Evolutionary conservation across 331 rosid species (phyloP).

Genomic region (Quercus lobata): DNA sequence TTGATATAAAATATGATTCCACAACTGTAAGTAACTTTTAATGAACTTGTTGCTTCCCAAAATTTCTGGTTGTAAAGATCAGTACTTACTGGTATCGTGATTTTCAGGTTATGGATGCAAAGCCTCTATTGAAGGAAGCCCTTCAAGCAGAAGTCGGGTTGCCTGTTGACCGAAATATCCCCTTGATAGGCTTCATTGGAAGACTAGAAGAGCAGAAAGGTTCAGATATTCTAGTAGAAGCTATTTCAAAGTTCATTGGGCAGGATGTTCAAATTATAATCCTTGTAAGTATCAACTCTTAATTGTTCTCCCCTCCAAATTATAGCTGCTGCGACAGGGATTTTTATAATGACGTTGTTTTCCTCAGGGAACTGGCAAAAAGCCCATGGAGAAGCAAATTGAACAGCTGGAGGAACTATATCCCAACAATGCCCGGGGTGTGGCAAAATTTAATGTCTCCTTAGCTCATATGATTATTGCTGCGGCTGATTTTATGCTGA

Average conservation of each 20-base stretch:
- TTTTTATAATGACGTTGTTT: background rate
- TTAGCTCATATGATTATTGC: constrained; percentile 72
- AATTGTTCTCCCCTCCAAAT: background rate
- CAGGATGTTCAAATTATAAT: constrained; percentile 67
- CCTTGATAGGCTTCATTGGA: constrained; percentile 66
- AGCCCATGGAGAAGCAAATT: constrained; percentile 67
- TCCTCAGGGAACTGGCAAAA: constrained; percentile 73
- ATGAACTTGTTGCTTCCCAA: background rate
- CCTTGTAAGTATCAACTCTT: constrained; percentile 42
- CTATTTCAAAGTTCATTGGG: constrained; percentile 57
- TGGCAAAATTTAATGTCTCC: constrained; percentile 65
- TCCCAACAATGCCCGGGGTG: constrained; percentile 67
- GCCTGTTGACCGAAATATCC: constrained; percentile 57
- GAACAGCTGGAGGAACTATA: constrained; percentile 44
- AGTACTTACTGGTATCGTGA: background rate
- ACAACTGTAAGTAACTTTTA: constrained; percentile 40
- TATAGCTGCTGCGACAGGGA: background rate
- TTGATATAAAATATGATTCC: constrained; percentile 42
- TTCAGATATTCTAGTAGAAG: constrained; percentile 72
- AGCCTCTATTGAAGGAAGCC: constrained; percentile 63
- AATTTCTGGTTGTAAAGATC: background rate
- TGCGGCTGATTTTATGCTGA: constrained; percentile 64
- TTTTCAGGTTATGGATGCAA: constrained; percentile 57
- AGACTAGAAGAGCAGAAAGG: constrained; percentile 92
- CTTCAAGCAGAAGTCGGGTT: constrained; percentile 84